phyloP scores from a whole-genome alignment of 1,139 yeast species.

The Starmera stellimalicola region DNA sequence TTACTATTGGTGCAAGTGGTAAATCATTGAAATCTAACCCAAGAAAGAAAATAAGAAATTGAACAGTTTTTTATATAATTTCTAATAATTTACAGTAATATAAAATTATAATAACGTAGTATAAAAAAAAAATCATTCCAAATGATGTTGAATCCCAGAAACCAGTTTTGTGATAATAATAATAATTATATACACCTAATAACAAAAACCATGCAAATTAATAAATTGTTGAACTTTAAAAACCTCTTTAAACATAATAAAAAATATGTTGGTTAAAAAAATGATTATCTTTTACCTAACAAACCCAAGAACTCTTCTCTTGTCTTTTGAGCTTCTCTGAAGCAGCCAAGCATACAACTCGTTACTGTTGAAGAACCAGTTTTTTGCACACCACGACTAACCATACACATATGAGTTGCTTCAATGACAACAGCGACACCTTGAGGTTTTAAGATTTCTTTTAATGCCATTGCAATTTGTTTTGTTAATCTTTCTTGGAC shows the following conservation, averaged over 20 bases:
- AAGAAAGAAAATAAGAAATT: conserved; percentile 15
- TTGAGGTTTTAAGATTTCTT: conserved; percentile 83
- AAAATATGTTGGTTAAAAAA: neutral
- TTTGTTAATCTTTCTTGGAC: conserved; percentile 95
- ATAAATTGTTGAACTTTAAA: neutral
- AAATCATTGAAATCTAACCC: conserved; percentile 31
- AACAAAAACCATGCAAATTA: neutral
- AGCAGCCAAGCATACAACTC: conserved; percentile 94
- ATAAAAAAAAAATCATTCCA: neutral
- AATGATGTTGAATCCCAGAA: conserved; percentile 6
- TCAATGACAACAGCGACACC: conserved; percentile 98
- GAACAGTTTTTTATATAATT: neutral
- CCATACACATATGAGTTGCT: conserved; percentile 99
- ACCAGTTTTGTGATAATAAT: neutral
- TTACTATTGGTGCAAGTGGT: conserved; percentile 90
- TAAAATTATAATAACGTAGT: neutral
- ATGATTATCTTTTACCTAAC: conserved; percentile 41
- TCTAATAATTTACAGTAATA: neutral
- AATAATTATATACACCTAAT: neutral
- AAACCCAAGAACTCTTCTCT: conserved; percentile 92
- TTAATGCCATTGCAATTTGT: conserved; percentile 92
- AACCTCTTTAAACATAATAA: too few species aligned
- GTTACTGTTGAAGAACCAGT: conserved; percentile 91
- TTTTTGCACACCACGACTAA: conserved; percentile 93
- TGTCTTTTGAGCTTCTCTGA: conserved; percentile 87